Conservation (phyloP, 78 protist genomes). For the Speleostelium caveatum region DNA sequence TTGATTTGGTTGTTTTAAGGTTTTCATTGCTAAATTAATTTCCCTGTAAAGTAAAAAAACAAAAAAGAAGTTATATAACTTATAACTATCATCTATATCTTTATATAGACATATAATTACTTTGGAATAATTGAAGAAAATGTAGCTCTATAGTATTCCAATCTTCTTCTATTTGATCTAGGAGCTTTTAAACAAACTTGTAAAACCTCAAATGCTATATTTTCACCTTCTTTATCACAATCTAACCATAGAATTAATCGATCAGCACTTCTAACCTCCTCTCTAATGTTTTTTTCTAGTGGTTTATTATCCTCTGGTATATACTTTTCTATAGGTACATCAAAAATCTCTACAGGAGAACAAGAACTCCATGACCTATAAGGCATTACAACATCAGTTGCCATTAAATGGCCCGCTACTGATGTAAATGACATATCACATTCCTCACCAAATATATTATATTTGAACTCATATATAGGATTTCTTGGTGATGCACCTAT, state of each 20-base stretch:
- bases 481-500: slow-evolving; percentile 78
- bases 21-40: slow-evolving; percentile 45
- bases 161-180: slow-evolving; percentile 41
- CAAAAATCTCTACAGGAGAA: slow-evolving; percentile 88
- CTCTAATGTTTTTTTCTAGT: slow-evolving; percentile 15
- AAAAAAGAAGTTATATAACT: not conserved
- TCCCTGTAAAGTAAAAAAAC: slow-evolving; percentile 50
- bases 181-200: slow-evolving; percentile 3
- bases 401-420: slow-evolving; percentile 95
- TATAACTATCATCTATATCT: not conserved
- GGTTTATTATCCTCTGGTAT: not conserved
- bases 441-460: slow-evolving; percentile 13
- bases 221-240: slow-evolving; percentile 98
- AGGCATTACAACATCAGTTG: slow-evolving; percentile 74
- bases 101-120: not conserved
- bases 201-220: slow-evolving; percentile 96
- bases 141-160: slow-evolving; percentile 89
- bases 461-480: slow-evolving; percentile 71
- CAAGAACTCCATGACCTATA: slow-evolving; percentile 74
- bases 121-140: slow-evolving; percentile 92
- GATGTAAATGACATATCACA: slow-evolving; percentile 91
- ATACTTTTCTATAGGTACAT: slow-evolving; percentile 74
- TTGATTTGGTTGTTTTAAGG: slow-evolving; percentile 86
- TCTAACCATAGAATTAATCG: slow-evolving; percentile 96
- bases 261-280: slow-evolving; percentile 38